Conservation (phyloP, 495 filamentous ascomycete genomes). For the Hyaloscypha finlandica region DNA sequence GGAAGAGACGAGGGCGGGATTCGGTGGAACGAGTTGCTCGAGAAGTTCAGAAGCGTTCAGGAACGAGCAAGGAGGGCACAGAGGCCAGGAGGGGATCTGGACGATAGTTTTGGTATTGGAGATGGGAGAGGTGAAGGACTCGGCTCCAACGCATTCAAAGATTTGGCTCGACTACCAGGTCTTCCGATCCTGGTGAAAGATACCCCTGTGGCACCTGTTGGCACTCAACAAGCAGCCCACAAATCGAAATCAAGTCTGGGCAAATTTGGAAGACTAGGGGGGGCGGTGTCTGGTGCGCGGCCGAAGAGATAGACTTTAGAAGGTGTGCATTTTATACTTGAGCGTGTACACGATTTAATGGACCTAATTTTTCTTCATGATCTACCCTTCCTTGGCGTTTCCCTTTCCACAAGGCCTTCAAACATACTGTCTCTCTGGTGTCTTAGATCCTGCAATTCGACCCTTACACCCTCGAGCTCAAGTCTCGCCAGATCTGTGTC, state of each 20-base stretch:
- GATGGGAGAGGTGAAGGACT: conserved; percentile 40
- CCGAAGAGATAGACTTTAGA: conserved; percentile 27
- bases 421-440: conserved; percentile 68
- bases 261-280: conserved; percentile 68
- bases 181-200: conserved; percentile 47
- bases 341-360: conserved; percentile 14
- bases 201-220: conserved; percentile 35
- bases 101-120: conserved; percentile 39
- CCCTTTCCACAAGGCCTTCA: conserved; percentile 58
- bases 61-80: conserved; percentile 65
- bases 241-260: conserved; percentile 67
- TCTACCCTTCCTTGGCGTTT: conserved; percentile 46
- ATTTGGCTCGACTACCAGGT: conserved; percentile 35
- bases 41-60: conserved; percentile 90
- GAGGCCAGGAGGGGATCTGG: conserved; percentile 34
- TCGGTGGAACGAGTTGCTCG: conserved; percentile 91
- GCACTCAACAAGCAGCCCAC: conserved; percentile 43
- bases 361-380: conserved; percentile 20
- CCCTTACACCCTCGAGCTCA: conserved; percentile 64
- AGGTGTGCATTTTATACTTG: not conserved
- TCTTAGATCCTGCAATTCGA: conserved; percentile 58
- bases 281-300: conserved; percentile 62
- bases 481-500: conserved; percentile 65
- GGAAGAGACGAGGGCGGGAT: conserved; percentile 81
- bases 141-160: conserved; percentile 48